Conservation (phyloP, 148 eudicot genomes). For the Diospyros kaki region DNA sequence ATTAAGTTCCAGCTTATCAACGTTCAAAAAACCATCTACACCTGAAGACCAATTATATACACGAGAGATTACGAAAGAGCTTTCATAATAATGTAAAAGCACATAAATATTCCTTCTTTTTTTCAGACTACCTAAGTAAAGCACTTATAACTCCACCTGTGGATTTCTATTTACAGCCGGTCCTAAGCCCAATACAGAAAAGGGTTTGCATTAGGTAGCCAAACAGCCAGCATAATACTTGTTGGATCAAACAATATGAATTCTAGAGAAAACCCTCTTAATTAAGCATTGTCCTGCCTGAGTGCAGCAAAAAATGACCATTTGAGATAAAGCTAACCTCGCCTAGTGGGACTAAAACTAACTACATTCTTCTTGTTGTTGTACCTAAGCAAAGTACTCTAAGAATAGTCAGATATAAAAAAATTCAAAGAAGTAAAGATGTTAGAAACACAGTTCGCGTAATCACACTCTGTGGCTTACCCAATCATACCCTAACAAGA, state of each 20-base stretch:
- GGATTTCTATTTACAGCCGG: background rate
- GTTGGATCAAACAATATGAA: too few relatives aligned
- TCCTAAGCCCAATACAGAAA: too few relatives aligned
- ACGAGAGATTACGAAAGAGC: background rate
- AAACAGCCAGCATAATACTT: too few relatives aligned
- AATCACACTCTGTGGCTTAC: background rate
- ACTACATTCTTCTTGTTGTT: background rate
- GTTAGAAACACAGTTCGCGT: background rate
- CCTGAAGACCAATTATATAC: background rate
- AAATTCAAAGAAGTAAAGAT: background rate
- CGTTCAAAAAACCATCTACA: background rate
- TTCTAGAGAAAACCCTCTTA: too few relatives aligned
- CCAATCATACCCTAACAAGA: background rate
- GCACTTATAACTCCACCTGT: background rate
- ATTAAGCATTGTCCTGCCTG: too few relatives aligned
- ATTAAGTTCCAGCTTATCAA: background rate
- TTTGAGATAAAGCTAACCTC: too few relatives aligned
- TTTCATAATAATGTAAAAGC: background rate
- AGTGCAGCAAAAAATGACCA: too few relatives aligned
- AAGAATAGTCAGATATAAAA: background rate
- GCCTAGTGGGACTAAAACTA: background rate
- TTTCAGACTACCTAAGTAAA: background rate
- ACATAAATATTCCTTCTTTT: too few relatives aligned
- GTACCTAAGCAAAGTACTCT: background rate
- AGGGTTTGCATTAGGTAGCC: too few relatives aligned